phyloP scores from a whole-genome alignment of 2,329 filamentous ascomycete genomes.

The Fusarium protoensiforme region DNA sequence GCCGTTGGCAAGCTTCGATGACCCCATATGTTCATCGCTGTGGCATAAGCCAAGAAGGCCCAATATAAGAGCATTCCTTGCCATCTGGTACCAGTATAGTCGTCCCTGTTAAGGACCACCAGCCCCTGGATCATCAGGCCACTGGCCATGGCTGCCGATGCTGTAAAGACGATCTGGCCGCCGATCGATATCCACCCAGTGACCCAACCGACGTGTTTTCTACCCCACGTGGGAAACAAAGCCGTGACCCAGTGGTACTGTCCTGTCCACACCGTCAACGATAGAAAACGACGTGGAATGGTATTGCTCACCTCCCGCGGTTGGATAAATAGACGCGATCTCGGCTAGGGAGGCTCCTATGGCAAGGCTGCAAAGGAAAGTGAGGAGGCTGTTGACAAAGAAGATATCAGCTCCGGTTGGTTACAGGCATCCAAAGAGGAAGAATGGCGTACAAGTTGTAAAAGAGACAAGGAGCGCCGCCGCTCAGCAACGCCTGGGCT shows the following conservation, averaged over 20 bases:
- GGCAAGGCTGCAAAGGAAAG: constrained; percentile 18
- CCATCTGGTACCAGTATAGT: constrained; percentile 55
- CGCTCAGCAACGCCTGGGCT: constrained; percentile 54
- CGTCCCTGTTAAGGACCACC: constrained; percentile 53
- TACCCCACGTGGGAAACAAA: constrained; percentile 6
- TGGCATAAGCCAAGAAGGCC: constrained; percentile 52
- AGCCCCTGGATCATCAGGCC: constrained; percentile 57
- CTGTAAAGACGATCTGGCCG: constrained; percentile 57
- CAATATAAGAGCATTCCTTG: constrained; percentile 61
- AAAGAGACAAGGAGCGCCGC: constrained; percentile 58
- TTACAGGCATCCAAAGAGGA: not conserved
- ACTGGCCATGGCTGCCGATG: constrained; percentile 58
- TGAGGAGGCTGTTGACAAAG: constrained; percentile 11
- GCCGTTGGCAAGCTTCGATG: constrained; percentile 49
- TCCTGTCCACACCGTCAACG: constrained; percentile 2
- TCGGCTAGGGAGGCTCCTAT: constrained; percentile 28
- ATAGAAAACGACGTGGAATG: not conserved
- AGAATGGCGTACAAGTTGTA: constrained; percentile 40
- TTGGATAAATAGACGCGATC: constrained; percentile 35
- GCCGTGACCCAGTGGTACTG: constrained; percentile 38
- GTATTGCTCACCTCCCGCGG: constrained; percentile 22
- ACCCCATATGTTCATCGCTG: constrained; percentile 56
- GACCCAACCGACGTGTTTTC: constrained; percentile 1
- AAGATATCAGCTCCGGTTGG: not conserved
- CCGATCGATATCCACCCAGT: constrained; percentile 52